These are phyloP conservation scores for Lactifluus pinguis DNA, from an alignment of 768 basidiomycete species.

Conservation along the genomic window DNA sequence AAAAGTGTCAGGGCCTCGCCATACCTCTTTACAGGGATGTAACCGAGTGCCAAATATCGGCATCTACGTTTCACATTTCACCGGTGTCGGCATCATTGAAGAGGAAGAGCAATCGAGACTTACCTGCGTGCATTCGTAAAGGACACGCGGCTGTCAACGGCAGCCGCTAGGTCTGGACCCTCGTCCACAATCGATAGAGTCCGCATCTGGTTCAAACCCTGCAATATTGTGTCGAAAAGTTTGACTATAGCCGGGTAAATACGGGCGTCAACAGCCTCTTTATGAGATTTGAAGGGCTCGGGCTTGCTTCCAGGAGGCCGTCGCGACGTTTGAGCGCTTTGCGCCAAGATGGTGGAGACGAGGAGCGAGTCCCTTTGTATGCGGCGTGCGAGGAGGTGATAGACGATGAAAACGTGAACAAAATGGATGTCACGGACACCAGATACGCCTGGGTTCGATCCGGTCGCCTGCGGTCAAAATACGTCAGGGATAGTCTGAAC, in stretches of 20 bases:
- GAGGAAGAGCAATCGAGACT: conserved; percentile 13
- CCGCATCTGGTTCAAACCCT: conserved; percentile 79
- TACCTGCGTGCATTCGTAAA: conserved; percentile 72
- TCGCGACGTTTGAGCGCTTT: conserved; percentile 23
- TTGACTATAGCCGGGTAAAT: conserved; percentile 86
- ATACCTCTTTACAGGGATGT: conserved; percentile 58
- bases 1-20: conserved; percentile 63
- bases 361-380: conserved; percentile 85
- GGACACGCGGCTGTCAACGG: conserved; percentile 65
- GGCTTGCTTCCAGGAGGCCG: conserved; percentile 19
- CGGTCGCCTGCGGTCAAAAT: conserved; percentile 28
- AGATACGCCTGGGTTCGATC: conserved; percentile 31
- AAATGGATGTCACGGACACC: conserved; percentile 68
- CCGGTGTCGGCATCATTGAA: neutral
- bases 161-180: conserved; percentile 70
- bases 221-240: conserved; percentile 74
- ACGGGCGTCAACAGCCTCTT: conserved; percentile 54
- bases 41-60: conserved; percentile 68
- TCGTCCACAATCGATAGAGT: conserved; percentile 80
- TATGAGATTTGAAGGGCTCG: conserved; percentile 25
- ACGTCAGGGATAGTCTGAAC: neutral
- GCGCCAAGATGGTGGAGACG: conserved; percentile 50
- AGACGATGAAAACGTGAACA: conserved; percentile 79
- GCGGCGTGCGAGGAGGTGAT: conserved; percentile 78
- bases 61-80: conserved; percentile 37